A percentile compares a stretch with the other conserved stretches of the same genome.
Evolutionary conservation across 768 basidiomycete genomes (phyloP).

Genomic region (Lepiota subincarnata): DNA sequence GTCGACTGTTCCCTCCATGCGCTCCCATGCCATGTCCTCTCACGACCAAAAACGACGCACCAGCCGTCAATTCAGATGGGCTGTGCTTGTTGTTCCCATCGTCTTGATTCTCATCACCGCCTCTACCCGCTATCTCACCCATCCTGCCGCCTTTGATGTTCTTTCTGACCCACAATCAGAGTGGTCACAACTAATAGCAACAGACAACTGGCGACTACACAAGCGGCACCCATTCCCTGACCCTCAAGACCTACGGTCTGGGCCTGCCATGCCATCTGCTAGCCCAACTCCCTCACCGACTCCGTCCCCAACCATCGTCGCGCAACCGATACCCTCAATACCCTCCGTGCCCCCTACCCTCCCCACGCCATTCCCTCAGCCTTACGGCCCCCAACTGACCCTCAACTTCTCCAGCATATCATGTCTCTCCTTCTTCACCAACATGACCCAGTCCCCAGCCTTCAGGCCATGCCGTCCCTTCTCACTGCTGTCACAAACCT

Average conservation of each 20-base stretch:
- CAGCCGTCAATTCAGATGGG: conserved; percentile 43
- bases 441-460: conserved; percentile 59
- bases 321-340: conserved; percentile 38
- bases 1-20: not conserved
- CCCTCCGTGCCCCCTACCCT: conserved; percentile 47
- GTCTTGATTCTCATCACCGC: conserved; percentile 50
- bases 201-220: conserved; percentile 36
- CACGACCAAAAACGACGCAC: conserved; percentile 35
- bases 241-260: conserved; percentile 4
- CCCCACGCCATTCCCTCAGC: conserved; percentile 76
- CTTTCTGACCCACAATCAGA: conserved; percentile 25
- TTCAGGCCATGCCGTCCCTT: conserved; percentile 79
- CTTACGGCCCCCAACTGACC: conserved; percentile 60
- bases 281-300: conserved; percentile 17
- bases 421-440: conserved; percentile 70
- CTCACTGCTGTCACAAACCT: conserved; percentile 57
- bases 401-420: conserved; percentile 60
- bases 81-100: conserved; percentile 54
- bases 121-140: conserved; percentile 47
- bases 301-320: conserved; percentile 17
- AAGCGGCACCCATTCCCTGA: conserved; percentile 33
- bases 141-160: conserved; percentile 43
- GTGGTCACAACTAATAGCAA: conserved; percentile 9
- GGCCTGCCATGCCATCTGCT: conserved; percentile 1
- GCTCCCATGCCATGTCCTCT: conserved; percentile 11